Evolutionary conservation across 306 rosid species (phyloP), one percentile per base, ranked within the genome.

Genomic region (Cucurbita ficifolia): DNA sequence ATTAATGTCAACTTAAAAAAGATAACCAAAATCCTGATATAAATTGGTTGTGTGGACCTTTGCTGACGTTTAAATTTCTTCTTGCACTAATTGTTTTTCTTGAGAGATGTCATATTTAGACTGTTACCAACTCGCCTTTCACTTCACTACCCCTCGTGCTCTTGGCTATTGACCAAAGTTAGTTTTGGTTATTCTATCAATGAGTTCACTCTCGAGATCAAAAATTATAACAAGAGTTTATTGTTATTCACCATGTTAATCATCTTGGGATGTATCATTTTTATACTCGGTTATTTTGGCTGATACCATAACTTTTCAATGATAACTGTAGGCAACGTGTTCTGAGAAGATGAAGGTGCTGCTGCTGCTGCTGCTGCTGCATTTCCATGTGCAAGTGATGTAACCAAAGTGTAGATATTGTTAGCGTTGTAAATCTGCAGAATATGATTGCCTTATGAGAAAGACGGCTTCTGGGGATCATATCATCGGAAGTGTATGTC

Each of bases 261-360:
- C 53, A 19, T 40, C 73, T 68, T 4, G 13, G 6, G 46, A 60
- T 5, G 7, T 11, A 60, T 12, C 40, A 22, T 45, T 67, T 29
- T 67, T 45, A 21, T 46, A 12, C 55, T 6, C 39, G 22, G 40
- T 63, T 35, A 38, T 39, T 62, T 61, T 40, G 71, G 55, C 73
- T 45, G 73, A 67, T 67, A 67, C 45, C 55, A 67, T 45, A 67
- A 46, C 73, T 67, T 43, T 22, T 54, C 73, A 67, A 67, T 67
- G 55, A 67, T 55, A 46, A 67, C 53, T 46, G 54, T 45, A 46
- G 73, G 73, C 73, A 67, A 64, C 42, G 71, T 64, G 51, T 64
- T 40, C 71, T 64, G 71, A 64, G 48, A 62, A 62, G 71, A 64
- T 40, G 52, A 64, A 64, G 70, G 53, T 43, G 73, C 13, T 45